Percentiles rank a stretch among this genome's conserved stretches.
Evolutionary conservation across 106 monocot species (phyloP).

Genomic region (Cymbidium sinense): DNA sequence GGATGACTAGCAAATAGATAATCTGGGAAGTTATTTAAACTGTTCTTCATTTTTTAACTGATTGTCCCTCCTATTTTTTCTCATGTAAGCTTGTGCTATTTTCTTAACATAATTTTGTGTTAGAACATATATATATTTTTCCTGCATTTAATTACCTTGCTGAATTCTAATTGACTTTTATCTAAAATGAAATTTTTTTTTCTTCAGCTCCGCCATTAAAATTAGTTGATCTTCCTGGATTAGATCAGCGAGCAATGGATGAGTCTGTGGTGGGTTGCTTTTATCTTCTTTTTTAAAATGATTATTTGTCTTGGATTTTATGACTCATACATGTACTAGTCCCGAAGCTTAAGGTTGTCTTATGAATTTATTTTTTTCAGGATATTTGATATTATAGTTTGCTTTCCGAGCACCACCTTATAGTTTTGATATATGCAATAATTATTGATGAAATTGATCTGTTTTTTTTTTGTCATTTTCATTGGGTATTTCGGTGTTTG

Average conservation of each 20-base stretch:
- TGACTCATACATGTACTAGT: not conserved
- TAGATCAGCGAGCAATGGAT: conserved; percentile 81
- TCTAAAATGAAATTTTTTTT: conserved; percentile 16
- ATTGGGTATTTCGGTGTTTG: conserved; percentile 1
- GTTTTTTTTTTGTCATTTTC: conserved; percentile 1
- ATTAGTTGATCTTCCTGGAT: conserved; percentile 81
- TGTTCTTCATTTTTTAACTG: not conserved
- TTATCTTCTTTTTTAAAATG: not conserved
- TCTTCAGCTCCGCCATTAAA: conserved; percentile 83
- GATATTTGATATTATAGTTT: not conserved
- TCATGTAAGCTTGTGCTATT: not conserved
- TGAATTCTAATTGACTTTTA: not conserved
- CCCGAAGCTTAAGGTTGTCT: not conserved
- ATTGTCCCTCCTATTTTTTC: not conserved
- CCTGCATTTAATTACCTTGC: not conserved
- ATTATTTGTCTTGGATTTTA: not conserved
- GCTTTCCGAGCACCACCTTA: not conserved
- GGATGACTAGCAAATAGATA: not conserved
- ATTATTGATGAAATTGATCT: not conserved
- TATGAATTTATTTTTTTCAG: not conserved
- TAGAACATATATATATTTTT: not conserved
- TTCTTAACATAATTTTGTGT: not conserved
- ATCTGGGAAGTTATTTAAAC: not conserved
- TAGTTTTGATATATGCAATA: not conserved
- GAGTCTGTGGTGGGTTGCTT: conserved; percentile 62